Evolutionary conservation across 208 protist species (phyloP).

Genomic region (Trypanosoma theileri): DNA sequence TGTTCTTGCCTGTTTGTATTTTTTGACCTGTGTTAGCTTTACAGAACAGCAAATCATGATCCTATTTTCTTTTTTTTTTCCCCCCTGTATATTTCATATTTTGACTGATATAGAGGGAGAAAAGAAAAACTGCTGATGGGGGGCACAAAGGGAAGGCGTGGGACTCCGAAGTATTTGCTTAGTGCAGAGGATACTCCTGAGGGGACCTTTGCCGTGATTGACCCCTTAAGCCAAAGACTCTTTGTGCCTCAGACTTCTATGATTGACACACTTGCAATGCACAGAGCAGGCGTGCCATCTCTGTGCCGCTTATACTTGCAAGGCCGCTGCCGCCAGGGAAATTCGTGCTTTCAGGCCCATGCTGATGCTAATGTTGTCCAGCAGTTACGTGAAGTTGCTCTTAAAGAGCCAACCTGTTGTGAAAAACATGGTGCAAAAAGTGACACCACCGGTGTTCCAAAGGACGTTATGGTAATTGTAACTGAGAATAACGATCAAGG

Average conservation of each 20-base stretch:
- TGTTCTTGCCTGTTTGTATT: not conserved
- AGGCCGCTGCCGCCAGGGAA: slow-evolving; percentile 75
- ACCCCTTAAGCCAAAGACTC: slow-evolving; percentile 72
- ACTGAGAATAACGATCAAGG: not conserved
- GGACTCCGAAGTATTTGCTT: slow-evolving; percentile 52
- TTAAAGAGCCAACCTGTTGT: slow-evolving; percentile 77
- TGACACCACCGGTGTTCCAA: slow-evolving; percentile 29
- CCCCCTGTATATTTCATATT: not conserved
- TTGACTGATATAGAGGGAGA: not conserved
- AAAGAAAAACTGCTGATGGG: not conserved
- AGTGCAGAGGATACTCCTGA: slow-evolving; percentile 46
- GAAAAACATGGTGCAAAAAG: slow-evolving; percentile 47
- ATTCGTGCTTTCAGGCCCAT: slow-evolving; percentile 78
- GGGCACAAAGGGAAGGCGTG: slow-evolving; percentile 35
- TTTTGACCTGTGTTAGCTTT: not conserved
- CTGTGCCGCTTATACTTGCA: slow-evolving; percentile 79
- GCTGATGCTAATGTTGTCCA: slow-evolving; percentile 48
- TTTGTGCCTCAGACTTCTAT: slow-evolving; percentile 66
- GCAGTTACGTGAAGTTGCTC: slow-evolving; percentile 52
- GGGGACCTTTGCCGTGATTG: slow-evolving; percentile 78
- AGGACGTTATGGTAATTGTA: slow-evolving; percentile 10
- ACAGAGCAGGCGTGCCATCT: slow-evolving; percentile 74
- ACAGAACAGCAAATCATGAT: no score
- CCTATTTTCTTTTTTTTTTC: not conserved
- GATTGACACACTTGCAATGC: slow-evolving; percentile 72